Base-by-base conservation (phyloP, 169 alveolate genomes). In the Amoebophrya sp. region DNA sequence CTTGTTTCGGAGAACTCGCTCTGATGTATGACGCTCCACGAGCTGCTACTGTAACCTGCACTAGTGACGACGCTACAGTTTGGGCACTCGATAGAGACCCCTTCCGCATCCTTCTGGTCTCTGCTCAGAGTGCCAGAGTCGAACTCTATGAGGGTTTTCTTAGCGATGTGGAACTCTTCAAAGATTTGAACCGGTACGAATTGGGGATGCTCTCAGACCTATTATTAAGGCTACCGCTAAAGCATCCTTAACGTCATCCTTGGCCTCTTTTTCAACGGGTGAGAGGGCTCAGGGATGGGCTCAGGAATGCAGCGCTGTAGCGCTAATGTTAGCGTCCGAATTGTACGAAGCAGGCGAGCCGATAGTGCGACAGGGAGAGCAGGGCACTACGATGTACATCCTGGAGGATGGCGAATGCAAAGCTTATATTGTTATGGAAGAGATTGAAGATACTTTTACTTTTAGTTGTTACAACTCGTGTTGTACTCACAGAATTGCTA, bases 1-100 rank as follows among this genome's bases (percentile, higher is more conserved):
- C 95, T 29, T 93, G 95, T 29, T 95, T 95, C 93, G 97, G 97
- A 1, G 97, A 95, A 91, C 93, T 95, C 89, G 96, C 97, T 47
- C 93, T 95, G 93, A 91, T 95, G 94, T 95, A 95, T 90, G 95
- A 95, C 94, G 95, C 96, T 12, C 96, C 96, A 0, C 93, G 97
- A 90, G 96, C 95, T n/a, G 96, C 97, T 29, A 92, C 95, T 78
- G 94, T 95, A 39, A 39, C 53, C 14, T 41, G 91, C 23, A 6
- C 40, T 0, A n/a, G n/a, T n/a, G n/a, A 41, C 6, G 33, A 53
- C 41, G 77, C 33, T 0, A 54, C 2, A 0, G 23, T 41, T n/a
- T 40, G 91, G 91, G n/a, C 77, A 24, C 65, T 89, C 41, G 91
- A 89, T 39, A 38, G 91, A 40, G 91, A 89, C 33, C 41, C 77